Percentiles rank a stretch among this genome's conserved stretches.
These are phyloP conservation scores for Heterobasidion annosum DNA, from an alignment of 1,284 basidiomycete genomes.

Conservation along the genomic window DNA sequence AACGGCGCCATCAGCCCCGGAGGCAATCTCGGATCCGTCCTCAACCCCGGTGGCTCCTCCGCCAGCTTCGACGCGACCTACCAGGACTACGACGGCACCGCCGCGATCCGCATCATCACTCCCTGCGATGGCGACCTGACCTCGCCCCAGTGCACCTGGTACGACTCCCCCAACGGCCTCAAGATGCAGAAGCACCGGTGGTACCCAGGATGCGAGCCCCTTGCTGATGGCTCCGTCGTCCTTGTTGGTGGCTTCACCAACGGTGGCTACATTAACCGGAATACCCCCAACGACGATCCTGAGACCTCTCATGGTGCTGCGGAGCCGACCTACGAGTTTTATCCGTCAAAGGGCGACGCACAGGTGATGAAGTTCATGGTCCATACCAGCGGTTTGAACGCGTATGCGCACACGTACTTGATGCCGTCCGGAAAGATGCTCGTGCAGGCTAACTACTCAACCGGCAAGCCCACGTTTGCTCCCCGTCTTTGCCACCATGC, in stretches of 20 bases:
- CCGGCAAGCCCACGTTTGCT: slow-evolving; percentile 32
- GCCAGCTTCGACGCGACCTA: slow-evolving; percentile 52
- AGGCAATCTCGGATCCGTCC: slow-evolving; percentile 35
- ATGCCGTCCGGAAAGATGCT: slow-evolving; percentile 81
- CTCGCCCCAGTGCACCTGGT: slow-evolving; percentile 61
- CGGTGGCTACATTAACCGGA: slow-evolving; percentile 89
- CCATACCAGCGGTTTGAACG: slow-evolving; percentile 81
- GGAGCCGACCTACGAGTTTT: slow-evolving; percentile 75
- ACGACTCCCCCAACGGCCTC: slow-evolving; percentile 58
- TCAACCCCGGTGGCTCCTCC: slow-evolving; percentile 27
- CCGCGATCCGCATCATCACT: slow-evolving; percentile 66
- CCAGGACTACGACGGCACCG: slow-evolving; percentile 58
- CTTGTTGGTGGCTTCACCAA: slow-evolving; percentile 78
- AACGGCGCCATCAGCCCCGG: slow-evolving; percentile 60
- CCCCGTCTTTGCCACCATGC: neutral
- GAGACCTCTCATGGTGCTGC: slow-evolving; percentile 55
- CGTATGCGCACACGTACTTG: slow-evolving; percentile 82
- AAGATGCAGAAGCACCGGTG: slow-evolving; percentile 76
- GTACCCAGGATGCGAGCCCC: slow-evolving; percentile 82
- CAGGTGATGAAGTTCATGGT: slow-evolving; percentile 72
- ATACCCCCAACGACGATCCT: slow-evolving; percentile 60
- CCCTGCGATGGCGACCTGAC: slow-evolving; percentile 56
- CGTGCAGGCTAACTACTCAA: slow-evolving; percentile 79
- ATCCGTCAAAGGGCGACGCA: slow-evolving; percentile 51
- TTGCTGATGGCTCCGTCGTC: slow-evolving; percentile 60